Evolutionary conservation across 306 rosid species (phyloP).

Genomic region (Citrullus mucosospermus): DNA sequence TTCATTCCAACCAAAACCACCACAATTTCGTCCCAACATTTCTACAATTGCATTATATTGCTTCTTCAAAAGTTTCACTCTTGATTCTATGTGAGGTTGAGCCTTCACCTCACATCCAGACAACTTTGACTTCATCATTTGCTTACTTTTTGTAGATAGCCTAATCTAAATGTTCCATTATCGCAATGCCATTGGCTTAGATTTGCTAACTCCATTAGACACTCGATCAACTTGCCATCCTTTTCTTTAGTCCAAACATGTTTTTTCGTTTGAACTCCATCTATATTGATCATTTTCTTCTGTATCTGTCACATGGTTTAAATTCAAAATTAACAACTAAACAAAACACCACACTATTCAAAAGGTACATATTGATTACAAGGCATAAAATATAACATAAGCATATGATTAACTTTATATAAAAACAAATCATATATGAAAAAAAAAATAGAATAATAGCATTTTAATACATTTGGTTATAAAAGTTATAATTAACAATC

Average conservation of each 20-base stretch:
- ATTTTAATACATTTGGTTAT: neutral
- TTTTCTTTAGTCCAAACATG: neutral
- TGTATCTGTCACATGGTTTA: neutral
- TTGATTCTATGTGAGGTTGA: neutral
- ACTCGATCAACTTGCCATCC: neutral
- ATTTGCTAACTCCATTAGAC: neutral
- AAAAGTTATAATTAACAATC: too few species aligned
- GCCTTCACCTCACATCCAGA: neutral
- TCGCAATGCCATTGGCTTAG: neutral
- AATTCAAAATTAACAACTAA: too few species aligned
- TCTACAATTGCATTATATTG: neutral
- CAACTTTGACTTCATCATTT: neutral
- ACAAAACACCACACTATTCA: neutral
- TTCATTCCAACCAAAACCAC: neutral
- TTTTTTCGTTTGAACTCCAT: neutral
- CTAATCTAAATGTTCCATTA: neutral
- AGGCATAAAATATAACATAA: neutral
- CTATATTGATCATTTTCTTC: neutral
- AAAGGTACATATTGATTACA: neutral
- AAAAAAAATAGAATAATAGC: neutral
- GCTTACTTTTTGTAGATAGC: neutral
- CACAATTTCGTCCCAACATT: neutral
- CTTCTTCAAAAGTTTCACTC: neutral
- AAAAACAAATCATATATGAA: neutral
- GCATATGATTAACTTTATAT: neutral